Conservation (phyloP, 225 moss, liverwort and hornwort genomes). For the Polytrichum commune region DNA sequence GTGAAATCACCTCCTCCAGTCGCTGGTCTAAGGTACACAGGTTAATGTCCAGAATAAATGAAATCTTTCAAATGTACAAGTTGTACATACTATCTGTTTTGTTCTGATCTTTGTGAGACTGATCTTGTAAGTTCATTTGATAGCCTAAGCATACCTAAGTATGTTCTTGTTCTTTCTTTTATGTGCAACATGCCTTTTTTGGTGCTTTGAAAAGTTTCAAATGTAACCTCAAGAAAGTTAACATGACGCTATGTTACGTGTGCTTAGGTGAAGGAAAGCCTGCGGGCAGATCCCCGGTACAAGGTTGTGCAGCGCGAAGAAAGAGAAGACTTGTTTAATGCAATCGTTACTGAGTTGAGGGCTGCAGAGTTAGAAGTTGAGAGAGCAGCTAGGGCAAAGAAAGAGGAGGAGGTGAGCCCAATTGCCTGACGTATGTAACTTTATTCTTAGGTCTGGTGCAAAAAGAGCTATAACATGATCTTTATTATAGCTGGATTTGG, state of each 20-base stretch:
- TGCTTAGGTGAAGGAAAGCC: slow-evolving; percentile 61
- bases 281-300: slow-evolving; percentile 69
- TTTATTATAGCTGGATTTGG: too few species aligned
- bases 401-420: slow-evolving; percentile 75
- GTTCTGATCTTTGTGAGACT: too few species aligned
- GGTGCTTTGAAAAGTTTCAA: too few species aligned
- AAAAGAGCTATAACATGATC: too few species aligned
- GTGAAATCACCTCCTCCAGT: slow-evolving; percentile 61
- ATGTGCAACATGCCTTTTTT: too few species aligned
- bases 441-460: background rate
- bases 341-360: slow-evolving; percentile 67
- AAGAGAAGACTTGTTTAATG: slow-evolving; percentile 68
- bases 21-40: slow-evolving; percentile 81
- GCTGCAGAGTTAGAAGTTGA: slow-evolving; percentile 83
- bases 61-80: too few species aligned
- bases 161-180: too few species aligned
- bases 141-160: too few species aligned
- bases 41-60: background rate
- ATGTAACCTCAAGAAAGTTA: background rate
- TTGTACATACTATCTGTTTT: too few species aligned
- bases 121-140: too few species aligned
- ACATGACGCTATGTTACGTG: background rate
- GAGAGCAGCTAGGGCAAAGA: slow-evolving; percentile 72
- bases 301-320: slow-evolving; percentile 73
- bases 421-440: background rate